Percentiles rank a stretch among this genome's conserved stretches.
Conservation (phyloP, 768 basidiomycete species). For the Phanerochaete sordida region DNA sequence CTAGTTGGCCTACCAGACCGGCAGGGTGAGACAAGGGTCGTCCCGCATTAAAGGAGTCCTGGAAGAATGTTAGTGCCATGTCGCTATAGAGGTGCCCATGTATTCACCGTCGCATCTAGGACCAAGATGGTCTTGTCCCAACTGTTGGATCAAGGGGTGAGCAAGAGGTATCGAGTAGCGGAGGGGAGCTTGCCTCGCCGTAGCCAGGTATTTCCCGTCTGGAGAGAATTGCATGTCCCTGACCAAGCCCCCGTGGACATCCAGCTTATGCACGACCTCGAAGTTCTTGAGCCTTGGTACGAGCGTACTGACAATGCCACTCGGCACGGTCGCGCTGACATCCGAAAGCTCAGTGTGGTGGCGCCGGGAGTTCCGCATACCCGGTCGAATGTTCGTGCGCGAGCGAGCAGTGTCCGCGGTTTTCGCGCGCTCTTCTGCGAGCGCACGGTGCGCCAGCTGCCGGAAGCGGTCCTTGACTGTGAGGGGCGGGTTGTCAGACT, state of each 20-base stretch:
- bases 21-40: neutral
- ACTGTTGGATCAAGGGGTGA: neutral
- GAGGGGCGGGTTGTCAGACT: neutral
- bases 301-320: neutral
- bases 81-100: too few relatives aligned
- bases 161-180: neutral
- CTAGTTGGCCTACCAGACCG: neutral
- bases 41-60: neutral
- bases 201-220: conserved; percentile 1
- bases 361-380: neutral
- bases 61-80: too few relatives aligned
- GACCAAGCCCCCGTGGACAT: neutral
- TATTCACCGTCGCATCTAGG: neutral
- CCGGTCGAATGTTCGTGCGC: conserved; percentile 38
- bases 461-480: neutral
- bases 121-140: neutral
- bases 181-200: neutral
- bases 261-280: neutral
- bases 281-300: neutral
- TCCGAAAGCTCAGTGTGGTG: neutral
- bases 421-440: neutral
- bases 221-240: conserved; percentile 6
- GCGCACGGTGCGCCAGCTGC: neutral
- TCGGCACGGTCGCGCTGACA: neutral
- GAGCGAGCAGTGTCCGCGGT: conserved; percentile 31